Base-by-base conservation (phyloP, 805 yeast genomes). In the Jamesozyma hellenica region DNA sequence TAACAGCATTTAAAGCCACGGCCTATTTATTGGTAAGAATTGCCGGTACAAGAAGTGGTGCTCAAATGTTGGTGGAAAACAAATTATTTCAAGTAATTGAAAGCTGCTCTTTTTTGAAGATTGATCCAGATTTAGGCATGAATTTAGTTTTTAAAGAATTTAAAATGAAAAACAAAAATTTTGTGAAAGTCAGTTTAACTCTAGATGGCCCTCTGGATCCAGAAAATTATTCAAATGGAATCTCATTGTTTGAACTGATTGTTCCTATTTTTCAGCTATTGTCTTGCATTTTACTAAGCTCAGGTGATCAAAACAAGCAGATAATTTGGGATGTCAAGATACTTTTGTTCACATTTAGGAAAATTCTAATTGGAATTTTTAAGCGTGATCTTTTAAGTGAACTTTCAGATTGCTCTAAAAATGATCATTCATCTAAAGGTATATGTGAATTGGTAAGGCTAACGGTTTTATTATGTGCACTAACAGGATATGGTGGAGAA, bases 101-200 rank as follows among this genome's bases (percentile, higher is more conserved):
- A 41, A 65, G 72, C 11, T 74, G 80, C 30, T 62, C 62, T 15
- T 72, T 86, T 45, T 62, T 85, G 33, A 56, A 65, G 28, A 68
- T 79, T 30, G 96, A 88, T 56, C 87, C 92, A 0, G 95, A 82
- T 53, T 63, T 86, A 28, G 95, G 94, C 0, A 61, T 82, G 35
- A 75, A 70, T 35, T 55, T 79, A 36, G 56, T 63, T 3, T 64
- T 72, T 38, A 71, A 65, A 41, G 68, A 66, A 35, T 46, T 54
- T 1, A 49, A 56, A 4, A 46, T 48, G 10, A 50, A 55, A 27
- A 50, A 53, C 25, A 52, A 64, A 3, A 56, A 56, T 12, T 58
- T 58, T 33, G 64, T 72, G 10, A 65, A 60, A 23, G 63, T 75
- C 17, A 71, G 67, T 34, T 53, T 77, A 37, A 69, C 72, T 18